Evolutionary conservation across 345 rosid genomes (phyloP).

Genomic region (Psidium guajava): DNA sequence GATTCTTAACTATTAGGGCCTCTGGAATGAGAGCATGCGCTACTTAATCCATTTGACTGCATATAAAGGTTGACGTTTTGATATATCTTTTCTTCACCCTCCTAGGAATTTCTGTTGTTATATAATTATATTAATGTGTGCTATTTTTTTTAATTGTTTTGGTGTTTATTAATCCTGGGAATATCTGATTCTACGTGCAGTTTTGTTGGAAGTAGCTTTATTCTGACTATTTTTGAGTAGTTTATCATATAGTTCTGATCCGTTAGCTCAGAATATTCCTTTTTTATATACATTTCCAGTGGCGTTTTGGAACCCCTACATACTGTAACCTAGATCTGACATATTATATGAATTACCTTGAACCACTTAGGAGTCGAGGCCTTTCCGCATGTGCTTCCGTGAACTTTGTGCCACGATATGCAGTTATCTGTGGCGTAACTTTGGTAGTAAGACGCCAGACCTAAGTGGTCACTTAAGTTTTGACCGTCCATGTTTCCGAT

Average conservation of each 20-base stretch:
- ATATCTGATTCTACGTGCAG: neutral
- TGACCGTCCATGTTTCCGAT: too few relatives aligned
- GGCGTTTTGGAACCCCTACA: neutral
- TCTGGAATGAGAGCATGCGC: neutral
- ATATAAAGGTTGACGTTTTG: neutral
- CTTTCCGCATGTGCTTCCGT: neutral
- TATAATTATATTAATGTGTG: neutral
- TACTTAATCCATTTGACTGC: neutral
- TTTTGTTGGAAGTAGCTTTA: neutral
- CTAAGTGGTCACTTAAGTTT: neutral
- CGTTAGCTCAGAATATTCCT: neutral
- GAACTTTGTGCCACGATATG: neutral
- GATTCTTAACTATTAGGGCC: neutral
- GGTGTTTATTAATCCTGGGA: neutral
- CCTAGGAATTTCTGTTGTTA: neutral
- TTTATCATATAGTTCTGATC: neutral
- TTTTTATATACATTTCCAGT: neutral
- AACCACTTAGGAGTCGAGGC: neutral
- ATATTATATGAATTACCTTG: neutral
- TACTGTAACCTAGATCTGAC: neutral
- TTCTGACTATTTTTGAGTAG: neutral
- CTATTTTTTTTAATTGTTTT: neutral
- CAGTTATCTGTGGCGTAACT: neutral
- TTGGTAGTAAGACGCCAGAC: neutral
- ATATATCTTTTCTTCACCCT: neutral